Evolutionary conservation across 257 asterid species (phyloP).

Genomic region (Lavandula angustifolia): DNA sequence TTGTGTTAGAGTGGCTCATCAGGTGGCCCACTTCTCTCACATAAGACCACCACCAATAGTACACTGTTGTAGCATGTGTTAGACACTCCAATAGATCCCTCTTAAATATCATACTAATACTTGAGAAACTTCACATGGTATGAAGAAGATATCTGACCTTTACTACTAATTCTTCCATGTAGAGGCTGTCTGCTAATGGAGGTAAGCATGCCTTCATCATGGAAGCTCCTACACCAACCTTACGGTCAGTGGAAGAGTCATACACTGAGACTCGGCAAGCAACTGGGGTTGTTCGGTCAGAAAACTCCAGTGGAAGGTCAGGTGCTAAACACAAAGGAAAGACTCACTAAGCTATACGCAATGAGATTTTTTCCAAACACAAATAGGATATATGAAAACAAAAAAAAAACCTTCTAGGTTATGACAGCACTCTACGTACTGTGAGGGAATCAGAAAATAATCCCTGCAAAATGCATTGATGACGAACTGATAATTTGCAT

Average conservation of each 20-base stretch:
- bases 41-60: no score
- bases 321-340: slow-evolving; percentile 40
- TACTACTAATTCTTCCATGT: slow-evolving; percentile 89
- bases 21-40: no score
- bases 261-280: slow-evolving; percentile 80
- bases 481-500: slow-evolving; percentile 24
- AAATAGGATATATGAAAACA: slow-evolving; percentile 5
- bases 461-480: slow-evolving; percentile 76
- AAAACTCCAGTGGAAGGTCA: slow-evolving; percentile 86
- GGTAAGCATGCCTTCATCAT: slow-evolving; percentile 75
- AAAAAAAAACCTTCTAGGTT: slow-evolving; percentile 46
- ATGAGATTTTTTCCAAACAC: background rate
- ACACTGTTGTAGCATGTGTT: no score
- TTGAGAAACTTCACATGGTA: no score
- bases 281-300: slow-evolving; percentile 92
- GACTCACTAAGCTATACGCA: slow-evolving; percentile 16
- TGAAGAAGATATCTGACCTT: no score
- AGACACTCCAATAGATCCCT: no score
- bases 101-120: no score
- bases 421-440: slow-evolving; percentile 64
- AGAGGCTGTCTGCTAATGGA: slow-evolving; percentile 72
- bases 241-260: slow-evolving; percentile 69
- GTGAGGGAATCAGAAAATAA: slow-evolving; percentile 75
- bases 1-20: background rate
- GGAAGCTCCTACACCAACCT: slow-evolving; percentile 79